Percentiles rank a stretch among this genome's conserved stretches.
These are phyloP conservation scores for Solanum chacoense DNA, from an alignment of 305 asterid genomes.

Conservation along the genomic window DNA sequence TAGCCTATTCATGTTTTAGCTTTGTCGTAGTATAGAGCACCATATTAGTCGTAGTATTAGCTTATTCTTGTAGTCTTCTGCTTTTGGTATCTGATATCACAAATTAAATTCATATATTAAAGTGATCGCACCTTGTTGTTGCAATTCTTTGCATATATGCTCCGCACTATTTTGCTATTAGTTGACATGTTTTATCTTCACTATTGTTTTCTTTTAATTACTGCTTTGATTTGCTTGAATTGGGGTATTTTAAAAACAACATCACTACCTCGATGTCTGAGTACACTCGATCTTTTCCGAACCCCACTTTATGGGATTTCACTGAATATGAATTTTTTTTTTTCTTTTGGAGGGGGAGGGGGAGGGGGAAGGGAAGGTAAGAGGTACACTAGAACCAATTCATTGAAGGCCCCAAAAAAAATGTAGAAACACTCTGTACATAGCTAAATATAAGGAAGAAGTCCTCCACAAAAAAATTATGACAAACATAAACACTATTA, in stretches of 20 bases:
- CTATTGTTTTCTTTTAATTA: accelerated
- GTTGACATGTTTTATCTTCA: neutral
- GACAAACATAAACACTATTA: neutral
- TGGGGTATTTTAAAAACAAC: neutral
- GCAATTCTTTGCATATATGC: too few relatives aligned
- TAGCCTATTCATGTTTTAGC: too few relatives aligned
- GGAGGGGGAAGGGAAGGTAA: neutral
- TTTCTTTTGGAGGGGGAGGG: neutral
- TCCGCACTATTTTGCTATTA: too few relatives aligned
- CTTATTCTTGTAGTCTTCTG: too few relatives aligned
- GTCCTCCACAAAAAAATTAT: neutral
- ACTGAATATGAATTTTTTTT: accelerated
- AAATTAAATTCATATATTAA: too few relatives aligned
- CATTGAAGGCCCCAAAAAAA: neutral
- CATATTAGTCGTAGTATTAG: too few relatives aligned
- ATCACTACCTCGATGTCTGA: neutral
- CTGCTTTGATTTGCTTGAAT: accelerated
- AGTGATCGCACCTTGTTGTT: too few relatives aligned
- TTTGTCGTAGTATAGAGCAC: too few relatives aligned
- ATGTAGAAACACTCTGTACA: neutral
- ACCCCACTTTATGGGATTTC: neutral
- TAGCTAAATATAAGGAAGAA: neutral
- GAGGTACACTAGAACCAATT: neutral
- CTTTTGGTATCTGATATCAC: too few relatives aligned
- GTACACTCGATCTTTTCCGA: accelerated